Evolutionary conservation across 208 protist genomes (phyloP).

Genomic region (Crithidia expoeki): DNA sequence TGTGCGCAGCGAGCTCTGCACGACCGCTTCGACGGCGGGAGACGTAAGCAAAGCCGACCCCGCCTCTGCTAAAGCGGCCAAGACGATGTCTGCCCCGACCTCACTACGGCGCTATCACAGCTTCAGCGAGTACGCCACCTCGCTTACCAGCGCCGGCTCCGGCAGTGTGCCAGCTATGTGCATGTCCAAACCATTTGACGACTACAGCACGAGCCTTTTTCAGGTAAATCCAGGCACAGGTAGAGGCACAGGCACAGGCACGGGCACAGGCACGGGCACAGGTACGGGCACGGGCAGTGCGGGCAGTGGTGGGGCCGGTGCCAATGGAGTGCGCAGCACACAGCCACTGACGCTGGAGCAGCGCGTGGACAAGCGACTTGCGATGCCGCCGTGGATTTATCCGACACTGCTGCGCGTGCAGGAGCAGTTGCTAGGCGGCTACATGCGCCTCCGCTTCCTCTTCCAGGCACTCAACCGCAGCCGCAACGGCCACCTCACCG

Average conservation of each 20-base stretch:
- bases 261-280: no score
- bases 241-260: no score
- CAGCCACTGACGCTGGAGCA: constrained; percentile 3
- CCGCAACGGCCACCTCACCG: constrained; percentile 52
- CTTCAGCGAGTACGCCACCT: constrained; percentile 16
- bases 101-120: constrained; percentile 5
- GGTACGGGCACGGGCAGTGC: no score
- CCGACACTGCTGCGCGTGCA: constrained; percentile 60
- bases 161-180: constrained; percentile 1
- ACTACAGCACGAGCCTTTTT: constrained; percentile 7
- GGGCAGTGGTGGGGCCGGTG: neutral
- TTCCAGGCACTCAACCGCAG: constrained; percentile 61
- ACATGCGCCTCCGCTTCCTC: constrained; percentile 36
- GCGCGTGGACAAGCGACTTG: constrained; percentile 18
- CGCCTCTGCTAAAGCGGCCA: neutral
- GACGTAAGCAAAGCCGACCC: neutral
- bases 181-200: constrained; percentile 24
- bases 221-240: neutral
- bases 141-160: constrained; percentile 4
- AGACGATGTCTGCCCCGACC: neutral
- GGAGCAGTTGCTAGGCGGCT: constrained; percentile 50
- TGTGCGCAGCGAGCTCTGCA: neutral
- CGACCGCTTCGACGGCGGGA: no score
- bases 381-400: constrained; percentile 61
- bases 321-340: neutral